A percentile compares a stretch with the other conserved stretches of the same genome.
These are phyloP conservation scores for Candida peoriensis DNA, from an alignment of 805 yeast genomes.

Conservation along the genomic window DNA sequence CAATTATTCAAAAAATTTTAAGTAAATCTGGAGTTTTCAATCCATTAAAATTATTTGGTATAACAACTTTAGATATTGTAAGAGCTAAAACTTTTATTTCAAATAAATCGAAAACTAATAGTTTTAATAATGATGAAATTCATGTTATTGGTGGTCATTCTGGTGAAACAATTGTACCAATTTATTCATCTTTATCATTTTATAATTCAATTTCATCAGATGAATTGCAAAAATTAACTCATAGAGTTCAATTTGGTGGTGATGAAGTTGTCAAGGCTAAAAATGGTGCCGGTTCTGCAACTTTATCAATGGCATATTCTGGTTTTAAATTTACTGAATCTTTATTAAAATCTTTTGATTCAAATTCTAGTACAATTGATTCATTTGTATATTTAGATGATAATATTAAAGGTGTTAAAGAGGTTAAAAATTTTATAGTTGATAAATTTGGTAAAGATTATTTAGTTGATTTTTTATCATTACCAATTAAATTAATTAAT, in stretches of 20 bases:
- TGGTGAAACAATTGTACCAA: slow-evolving; percentile 77
- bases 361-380: slow-evolving; percentile 36
- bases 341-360: slow-evolving; percentile 49
- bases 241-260: slow-evolving; percentile 84
- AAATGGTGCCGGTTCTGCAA: slow-evolving; percentile 80
- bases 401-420: slow-evolving; percentile 19
- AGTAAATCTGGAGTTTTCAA: slow-evolving; percentile 62
- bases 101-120: slow-evolving; percentile 21
- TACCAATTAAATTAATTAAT: slow-evolving; percentile 51
- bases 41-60: slow-evolving; percentile 76
- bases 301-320: slow-evolving; percentile 83
- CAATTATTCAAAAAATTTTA: slow-evolving; percentile 79
- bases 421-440: slow-evolving; percentile 16
- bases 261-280: slow-evolving; percentile 86
- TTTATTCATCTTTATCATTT: slow-evolving; percentile 38
- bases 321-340: slow-evolving; percentile 72
- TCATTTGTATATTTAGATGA: slow-evolving; percentile 54
- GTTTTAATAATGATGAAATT: slow-evolving; percentile 40
- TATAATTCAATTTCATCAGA: slow-evolving; percentile 16
- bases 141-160: slow-evolving; percentile 88
- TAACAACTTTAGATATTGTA: slow-evolving; percentile 82
- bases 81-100: slow-evolving; percentile 63
- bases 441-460: slow-evolving; percentile 12
- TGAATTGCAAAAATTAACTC: slow-evolving; percentile 40
- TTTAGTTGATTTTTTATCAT: slow-evolving; percentile 45